Conservation (phyloP, 345 rosid genomes). For the Microthlaspi erraticum region DNA sequence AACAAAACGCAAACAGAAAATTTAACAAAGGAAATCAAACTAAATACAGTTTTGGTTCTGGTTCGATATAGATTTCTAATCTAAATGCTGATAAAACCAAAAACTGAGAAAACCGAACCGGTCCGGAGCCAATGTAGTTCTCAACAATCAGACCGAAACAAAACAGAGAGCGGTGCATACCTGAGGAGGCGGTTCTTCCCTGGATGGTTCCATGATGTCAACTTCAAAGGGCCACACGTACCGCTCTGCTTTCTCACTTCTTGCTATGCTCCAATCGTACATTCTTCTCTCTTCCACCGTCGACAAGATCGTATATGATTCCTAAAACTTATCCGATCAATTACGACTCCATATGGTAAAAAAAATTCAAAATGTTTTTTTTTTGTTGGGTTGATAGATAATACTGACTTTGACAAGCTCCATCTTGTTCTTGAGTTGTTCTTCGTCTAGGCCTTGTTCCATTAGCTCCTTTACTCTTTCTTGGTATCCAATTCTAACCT, state of each 20-base stretch:
- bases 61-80: no score
- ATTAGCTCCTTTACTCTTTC: slow-evolving; percentile 56
- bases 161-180: slow-evolving; percentile 35
- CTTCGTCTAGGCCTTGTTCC: slow-evolving; percentile 64
- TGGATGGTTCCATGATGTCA: slow-evolving; percentile 54
- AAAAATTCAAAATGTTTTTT: not conserved
- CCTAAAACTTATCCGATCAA: slow-evolving; percentile 47
- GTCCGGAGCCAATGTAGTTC: not conserved
- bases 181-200: slow-evolving; percentile 65
- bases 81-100: not conserved
- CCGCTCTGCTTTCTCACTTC: slow-evolving; percentile 59
- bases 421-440: slow-evolving; percentile 53
- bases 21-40: no score
- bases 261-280: slow-evolving; percentile 93
- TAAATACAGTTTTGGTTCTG: no score
- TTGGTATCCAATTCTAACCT: slow-evolving; percentile 58
- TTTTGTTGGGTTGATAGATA: not conserved
- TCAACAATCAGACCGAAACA: slow-evolving; percentile 3
- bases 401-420: slow-evolving; percentile 59
- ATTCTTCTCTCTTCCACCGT: slow-evolving; percentile 74
- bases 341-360: not conserved
- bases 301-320: slow-evolving; percentile 69
- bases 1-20: not conserved
- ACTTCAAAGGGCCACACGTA: slow-evolving; percentile 83
- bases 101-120: not conserved